phyloP scores from a whole-genome alignment of 352 stramenopile genomes.

The Phytophthora podocarpi region DNA sequence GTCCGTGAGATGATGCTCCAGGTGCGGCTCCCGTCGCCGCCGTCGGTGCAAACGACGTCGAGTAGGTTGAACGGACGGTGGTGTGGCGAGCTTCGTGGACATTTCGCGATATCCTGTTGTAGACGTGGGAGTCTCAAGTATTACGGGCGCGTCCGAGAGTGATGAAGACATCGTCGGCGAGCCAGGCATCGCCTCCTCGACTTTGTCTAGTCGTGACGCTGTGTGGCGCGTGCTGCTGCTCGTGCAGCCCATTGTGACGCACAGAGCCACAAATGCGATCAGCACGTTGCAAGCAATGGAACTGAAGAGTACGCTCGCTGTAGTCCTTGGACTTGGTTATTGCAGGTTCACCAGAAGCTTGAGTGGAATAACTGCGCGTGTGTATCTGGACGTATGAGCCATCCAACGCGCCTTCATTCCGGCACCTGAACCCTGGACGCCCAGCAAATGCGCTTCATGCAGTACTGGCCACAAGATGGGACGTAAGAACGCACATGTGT shows the following conservation, averaged over 20 bases:
- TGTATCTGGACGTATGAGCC: slow-evolving; percentile 27
- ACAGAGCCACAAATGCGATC: slow-evolving; percentile 7
- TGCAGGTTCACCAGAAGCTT: neutral
- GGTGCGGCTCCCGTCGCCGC: slow-evolving; percentile 27
- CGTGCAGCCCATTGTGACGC: slow-evolving; percentile 33
- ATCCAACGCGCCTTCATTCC: slow-evolving; percentile 3
- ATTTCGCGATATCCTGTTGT: slow-evolving; percentile 16
- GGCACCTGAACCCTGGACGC: slow-evolving; percentile 27
- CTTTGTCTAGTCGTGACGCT: slow-evolving; percentile 26
- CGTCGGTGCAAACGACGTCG: slow-evolving; percentile 23
- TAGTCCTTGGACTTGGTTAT: neutral
- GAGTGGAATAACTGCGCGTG: slow-evolving; percentile 1
- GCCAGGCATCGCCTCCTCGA: slow-evolving; percentile 19
- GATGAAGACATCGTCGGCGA: slow-evolving; percentile 30
- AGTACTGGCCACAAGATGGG: slow-evolving; percentile 13
- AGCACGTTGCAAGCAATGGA: neutral
- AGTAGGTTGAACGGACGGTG: slow-evolving; percentile 13
- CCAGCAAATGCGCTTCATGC: slow-evolving; percentile 4
- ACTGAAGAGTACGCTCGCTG: no score
- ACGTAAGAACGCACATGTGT: slow-evolving; percentile 8
- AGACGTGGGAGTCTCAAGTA: slow-evolving; percentile 29
- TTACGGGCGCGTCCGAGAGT: slow-evolving; percentile 24
- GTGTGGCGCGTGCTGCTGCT: slow-evolving; percentile 29
- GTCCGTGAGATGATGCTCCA: slow-evolving; percentile 37
- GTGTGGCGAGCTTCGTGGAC: slow-evolving; percentile 12